phyloP scores from a whole-genome alignment of 306 rosid species.

The Lathyrus aphaca region DNA sequence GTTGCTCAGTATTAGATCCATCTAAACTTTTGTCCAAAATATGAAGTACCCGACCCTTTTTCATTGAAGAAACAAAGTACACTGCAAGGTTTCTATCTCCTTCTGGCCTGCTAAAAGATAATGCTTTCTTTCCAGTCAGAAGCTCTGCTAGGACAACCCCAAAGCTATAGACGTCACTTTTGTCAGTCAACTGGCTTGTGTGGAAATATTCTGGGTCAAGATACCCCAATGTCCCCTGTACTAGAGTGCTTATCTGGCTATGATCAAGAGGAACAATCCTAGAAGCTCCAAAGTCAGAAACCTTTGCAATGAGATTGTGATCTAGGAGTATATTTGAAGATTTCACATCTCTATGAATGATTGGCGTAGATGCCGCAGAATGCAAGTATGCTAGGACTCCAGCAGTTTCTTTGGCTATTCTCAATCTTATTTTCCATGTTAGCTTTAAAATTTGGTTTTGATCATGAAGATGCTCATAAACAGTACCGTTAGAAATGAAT shows the following conservation, averaged over 20 bases:
- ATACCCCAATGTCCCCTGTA: too few species aligned
- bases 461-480: neutral
- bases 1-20: neutral
- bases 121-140: neutral
- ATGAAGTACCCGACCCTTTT: neutral
- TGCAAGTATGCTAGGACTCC: neutral
- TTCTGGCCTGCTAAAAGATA: neutral
- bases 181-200: too few species aligned
- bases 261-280: too few species aligned
- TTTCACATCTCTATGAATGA: neutral
- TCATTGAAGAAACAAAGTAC: neutral
- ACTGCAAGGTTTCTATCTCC: neutral
- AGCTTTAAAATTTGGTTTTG: neutral
- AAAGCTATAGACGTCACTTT: neutral
- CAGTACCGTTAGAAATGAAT: neutral
- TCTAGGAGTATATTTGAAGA: too few species aligned
- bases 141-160: constrained; percentile 1
- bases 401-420: neutral
- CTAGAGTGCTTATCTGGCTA: too few species aligned
- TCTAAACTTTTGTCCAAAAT: neutral
- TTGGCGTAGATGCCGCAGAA: neutral
- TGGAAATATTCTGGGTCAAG: too few species aligned
- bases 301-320: too few species aligned
- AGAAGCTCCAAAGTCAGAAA: too few species aligned
- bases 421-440: neutral